phyloP scores from a whole-genome alignment of 352 stramenopile genomes.

The Pythium angustatum region DNA sequence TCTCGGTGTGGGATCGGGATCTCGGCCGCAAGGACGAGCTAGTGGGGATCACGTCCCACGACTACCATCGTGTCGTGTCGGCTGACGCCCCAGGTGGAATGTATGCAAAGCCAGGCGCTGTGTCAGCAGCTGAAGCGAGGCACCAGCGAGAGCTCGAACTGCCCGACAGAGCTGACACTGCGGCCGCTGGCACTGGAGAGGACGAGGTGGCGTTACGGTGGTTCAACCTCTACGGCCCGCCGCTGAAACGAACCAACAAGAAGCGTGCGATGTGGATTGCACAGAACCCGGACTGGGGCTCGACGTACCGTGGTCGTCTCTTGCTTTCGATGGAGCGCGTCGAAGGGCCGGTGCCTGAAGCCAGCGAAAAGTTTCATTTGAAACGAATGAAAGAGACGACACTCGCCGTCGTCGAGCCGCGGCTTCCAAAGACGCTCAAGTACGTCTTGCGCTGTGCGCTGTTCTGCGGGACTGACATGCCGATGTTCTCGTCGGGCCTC shows the following conservation, averaged over 20 bases:
- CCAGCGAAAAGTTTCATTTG: slow-evolving; percentile 60
- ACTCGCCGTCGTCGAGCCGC: slow-evolving; percentile 19
- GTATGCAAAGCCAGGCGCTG: neutral
- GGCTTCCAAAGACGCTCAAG: slow-evolving; percentile 51
- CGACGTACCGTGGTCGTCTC: slow-evolving; percentile 78
- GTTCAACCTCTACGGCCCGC: slow-evolving; percentile 89
- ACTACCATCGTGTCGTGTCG: slow-evolving; percentile 66
- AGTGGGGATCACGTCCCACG: slow-evolving; percentile 62
- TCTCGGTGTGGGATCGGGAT: slow-evolving; percentile 86
- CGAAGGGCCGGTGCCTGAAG: slow-evolving; percentile 35
- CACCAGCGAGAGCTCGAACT: slow-evolving; percentile 2
- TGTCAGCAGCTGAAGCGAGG: slow-evolving; percentile 6
- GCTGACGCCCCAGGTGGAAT: slow-evolving; percentile 34
- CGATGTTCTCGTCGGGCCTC: slow-evolving; percentile 23
- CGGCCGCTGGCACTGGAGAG: neutral
- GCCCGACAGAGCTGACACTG: neutral
- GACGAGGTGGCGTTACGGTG: slow-evolving; percentile 51
- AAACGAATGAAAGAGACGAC: slow-evolving; percentile 47
- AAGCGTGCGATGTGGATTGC: slow-evolving; percentile 56
- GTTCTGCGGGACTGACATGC: slow-evolving; percentile 61
- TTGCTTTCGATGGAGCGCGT: slow-evolving; percentile 78
- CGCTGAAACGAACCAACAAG: slow-evolving; percentile 49
- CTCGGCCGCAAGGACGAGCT: slow-evolving; percentile 65
- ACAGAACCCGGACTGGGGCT: slow-evolving; percentile 65
- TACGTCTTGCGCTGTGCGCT: slow-evolving; percentile 66